Evolutionary conservation across 2,329 filamentous ascomycete genomes (phyloP).

Genomic region (Epichloe amarillans): DNA sequence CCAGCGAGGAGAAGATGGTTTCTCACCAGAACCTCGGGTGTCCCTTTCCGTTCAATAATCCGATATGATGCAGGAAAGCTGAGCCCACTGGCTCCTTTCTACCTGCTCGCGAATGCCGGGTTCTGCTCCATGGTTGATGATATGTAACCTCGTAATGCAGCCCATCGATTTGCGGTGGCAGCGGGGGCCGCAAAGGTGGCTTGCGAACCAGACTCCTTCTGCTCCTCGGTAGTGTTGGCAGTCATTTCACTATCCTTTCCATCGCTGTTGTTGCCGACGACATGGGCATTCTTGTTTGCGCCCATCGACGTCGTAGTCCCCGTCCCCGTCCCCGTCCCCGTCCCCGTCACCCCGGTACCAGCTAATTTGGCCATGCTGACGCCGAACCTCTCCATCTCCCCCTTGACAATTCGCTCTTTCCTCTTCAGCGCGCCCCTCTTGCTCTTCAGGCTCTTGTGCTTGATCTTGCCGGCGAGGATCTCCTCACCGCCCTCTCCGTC

Average conservation of each 20-base stretch:
- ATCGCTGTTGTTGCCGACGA: conserved; percentile 6
- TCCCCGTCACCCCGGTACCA: conserved; percentile 15
- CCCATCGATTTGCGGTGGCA: conserved; percentile 53
- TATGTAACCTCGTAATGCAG: conserved; percentile 71
- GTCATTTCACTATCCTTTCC: conserved; percentile 9
- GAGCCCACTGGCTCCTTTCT: not conserved
- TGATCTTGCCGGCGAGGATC: conserved; percentile 43
- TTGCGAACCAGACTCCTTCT: not conserved
- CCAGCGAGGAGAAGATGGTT: too few species aligned
- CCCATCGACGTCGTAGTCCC: not conserved
- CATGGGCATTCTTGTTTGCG: not conserved
- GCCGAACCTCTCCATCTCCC: conserved; percentile 74
- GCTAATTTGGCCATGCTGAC: conserved; percentile 68
- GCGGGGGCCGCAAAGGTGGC: conserved; percentile 9
- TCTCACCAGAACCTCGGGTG: too few species aligned
- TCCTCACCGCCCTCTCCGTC: conserved; percentile 33
- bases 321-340: not conserved
- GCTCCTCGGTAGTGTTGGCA: conserved; percentile 1
- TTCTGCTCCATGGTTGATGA: conserved; percentile 82
- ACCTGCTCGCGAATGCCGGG: conserved; percentile 46
- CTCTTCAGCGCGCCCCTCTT: conserved; percentile 69
- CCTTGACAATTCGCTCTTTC: conserved; percentile 65
- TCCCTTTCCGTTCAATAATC: too few species aligned
- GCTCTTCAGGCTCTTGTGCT: conserved; percentile 61
- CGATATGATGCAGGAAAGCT: not conserved